Evolutionary conservation across 2,329 filamentous ascomycete species (phyloP).

Genomic region (Phyllosticta citrichinensis): DNA sequence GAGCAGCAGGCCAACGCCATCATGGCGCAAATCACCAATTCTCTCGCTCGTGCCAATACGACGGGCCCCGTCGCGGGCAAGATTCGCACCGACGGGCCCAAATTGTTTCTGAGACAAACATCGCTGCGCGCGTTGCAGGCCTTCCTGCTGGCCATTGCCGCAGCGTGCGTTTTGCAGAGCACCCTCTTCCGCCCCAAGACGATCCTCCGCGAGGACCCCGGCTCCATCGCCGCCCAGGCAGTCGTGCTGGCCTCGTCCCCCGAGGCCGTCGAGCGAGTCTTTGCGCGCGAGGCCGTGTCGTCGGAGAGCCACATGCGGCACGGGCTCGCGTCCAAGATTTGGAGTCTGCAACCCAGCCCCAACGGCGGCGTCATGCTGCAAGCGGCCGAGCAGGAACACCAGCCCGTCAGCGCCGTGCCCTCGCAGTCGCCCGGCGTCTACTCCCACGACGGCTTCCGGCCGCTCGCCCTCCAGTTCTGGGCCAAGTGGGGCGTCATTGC

Average conservation of each 20-base stretch:
- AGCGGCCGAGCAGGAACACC: background rate
- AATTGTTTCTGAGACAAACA: conserved; percentile 1
- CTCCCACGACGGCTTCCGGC: background rate
- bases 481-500: background rate
- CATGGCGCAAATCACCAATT: conserved; percentile 5
- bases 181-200: conserved; percentile 3
- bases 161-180: background rate
- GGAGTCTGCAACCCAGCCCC: background rate
- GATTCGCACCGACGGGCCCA: background rate
- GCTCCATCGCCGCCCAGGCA: conserved; percentile 1
- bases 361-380: conserved; percentile 1
- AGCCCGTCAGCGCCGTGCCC: background rate
- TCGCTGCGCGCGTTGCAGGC: background rate
- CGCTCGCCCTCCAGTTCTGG: background rate
- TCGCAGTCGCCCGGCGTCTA: background rate
- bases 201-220: background rate
- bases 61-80: background rate
- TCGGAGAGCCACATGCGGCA: background rate
- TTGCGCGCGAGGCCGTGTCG: background rate
- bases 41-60: background rate
- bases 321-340: background rate
- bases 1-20: conserved; percentile 1
- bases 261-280: background rate
- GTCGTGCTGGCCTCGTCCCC: background rate
- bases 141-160: background rate